These are phyloP conservation scores for Dalechampia spathulata DNA, from an alignment of 441 rosid genomes.

Conservation along the genomic window DNA sequence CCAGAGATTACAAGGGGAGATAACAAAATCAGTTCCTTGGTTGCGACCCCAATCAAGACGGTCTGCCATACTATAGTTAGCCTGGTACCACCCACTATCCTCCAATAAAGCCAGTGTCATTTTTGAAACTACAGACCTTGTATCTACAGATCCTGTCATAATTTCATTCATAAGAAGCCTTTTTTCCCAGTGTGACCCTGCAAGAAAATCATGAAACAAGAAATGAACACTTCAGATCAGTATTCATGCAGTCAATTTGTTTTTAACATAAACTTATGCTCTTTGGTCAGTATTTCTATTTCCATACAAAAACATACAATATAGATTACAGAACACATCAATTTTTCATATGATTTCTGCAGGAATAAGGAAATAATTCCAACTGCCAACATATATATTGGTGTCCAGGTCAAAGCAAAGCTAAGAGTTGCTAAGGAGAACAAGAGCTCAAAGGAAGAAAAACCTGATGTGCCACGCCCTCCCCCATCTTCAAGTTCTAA, in stretches of 20 bases:
- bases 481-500: slow-evolving; percentile 99
- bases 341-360: background rate
- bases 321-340: background rate
- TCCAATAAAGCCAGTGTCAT: slow-evolving; percentile 95
- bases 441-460: slow-evolving; percentile 7
- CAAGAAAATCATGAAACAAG: slow-evolving; percentile 12
- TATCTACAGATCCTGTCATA: slow-evolving; percentile 99
- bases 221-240: background rate
- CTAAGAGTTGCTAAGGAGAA: background rate
- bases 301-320: background rate
- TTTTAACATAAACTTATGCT: background rate
- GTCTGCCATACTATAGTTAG: slow-evolving; percentile 98
- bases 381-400: background rate
- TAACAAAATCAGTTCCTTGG: slow-evolving; percentile 92
- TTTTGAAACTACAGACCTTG: slow-evolving; percentile 96
- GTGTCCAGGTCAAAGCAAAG: background rate
- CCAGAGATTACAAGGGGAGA: slow-evolving; percentile 93
- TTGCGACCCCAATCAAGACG: slow-evolving; percentile 95
- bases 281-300: slow-evolving; percentile 1
- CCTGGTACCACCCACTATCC: slow-evolving; percentile 99
- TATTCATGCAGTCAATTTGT: background rate
- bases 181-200: slow-evolving; percentile 99
- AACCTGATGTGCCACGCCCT: slow-evolving; percentile 98
- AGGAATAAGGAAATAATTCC: background rate
- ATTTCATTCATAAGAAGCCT: slow-evolving; percentile 98